Evolutionary conservation across 2,329 filamentous ascomycete species (phyloP), one percentile per base, ranked within the genome.

Genomic region (Colletotrichum plurivorum): DNA sequence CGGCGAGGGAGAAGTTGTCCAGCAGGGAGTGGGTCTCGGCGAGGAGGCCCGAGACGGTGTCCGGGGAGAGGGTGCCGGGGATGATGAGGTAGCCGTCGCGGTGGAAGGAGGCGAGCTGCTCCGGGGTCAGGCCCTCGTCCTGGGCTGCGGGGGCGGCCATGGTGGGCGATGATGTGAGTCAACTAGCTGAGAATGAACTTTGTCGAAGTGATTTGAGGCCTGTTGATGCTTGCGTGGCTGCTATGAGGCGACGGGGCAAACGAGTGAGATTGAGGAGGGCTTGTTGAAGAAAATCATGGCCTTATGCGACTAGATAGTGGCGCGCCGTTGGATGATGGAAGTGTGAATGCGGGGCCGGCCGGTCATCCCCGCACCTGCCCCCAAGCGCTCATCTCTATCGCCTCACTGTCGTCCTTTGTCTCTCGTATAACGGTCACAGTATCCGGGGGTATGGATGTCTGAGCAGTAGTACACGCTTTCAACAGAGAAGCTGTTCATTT

Each of bases 71-170:
- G 64, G 93, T 95, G 76, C 92, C 82, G 1, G 93, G 93, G 75
- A 99, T 88, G 75, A 98, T 88, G 70, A 98, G 91, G 83, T 97
- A 98, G 82, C 96, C 96, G 83, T 98, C 93, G 58, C 88, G 84
- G 74, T 92, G 80, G 85, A 97, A 98, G 76, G 87, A 84, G 56
- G 87, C 78, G 54, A 96, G 83, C 77, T 98, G 94, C 39, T 88
- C 85, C 51, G 89, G 80, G 16, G 91, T 92, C 67, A 98, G 92
- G 65, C 92, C 92, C 25, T 73, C 75, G 63, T 76, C 66, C 18
- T 65, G 66, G 20, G 66, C 46, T 13, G 55, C n/a, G n/a, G n/a
- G 39, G 20, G 56, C 27, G 3, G 68, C 43, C 65, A 69, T 70
- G 16, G 3, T 36, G 36, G 52, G n/a, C 7, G 16, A 15, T 54